These are phyloP conservation scores for Pichia sporocuriosa DNA, from an alignment of 805 yeast species.

Conservation along the genomic window DNA sequence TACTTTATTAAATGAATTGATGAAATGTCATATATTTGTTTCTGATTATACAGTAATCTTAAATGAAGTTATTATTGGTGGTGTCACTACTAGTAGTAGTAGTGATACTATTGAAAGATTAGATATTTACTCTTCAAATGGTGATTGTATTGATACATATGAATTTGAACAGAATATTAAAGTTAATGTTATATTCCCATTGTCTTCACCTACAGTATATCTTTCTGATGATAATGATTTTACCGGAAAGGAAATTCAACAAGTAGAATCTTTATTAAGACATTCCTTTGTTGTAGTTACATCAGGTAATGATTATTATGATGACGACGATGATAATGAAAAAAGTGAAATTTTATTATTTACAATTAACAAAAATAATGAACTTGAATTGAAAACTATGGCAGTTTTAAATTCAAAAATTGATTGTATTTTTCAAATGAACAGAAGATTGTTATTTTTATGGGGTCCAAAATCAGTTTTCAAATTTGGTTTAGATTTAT, in stretches of 20 bases:
- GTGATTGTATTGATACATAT: conserved; percentile 8
- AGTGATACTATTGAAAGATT: neutral
- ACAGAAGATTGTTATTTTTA: conserved; percentile 9
- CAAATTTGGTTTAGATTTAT: conserved; percentile 9
- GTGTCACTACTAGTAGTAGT: neutral
- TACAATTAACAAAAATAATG: conserved; percentile 7
- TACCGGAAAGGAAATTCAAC: conserved; percentile 6
- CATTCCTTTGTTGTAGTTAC: conserved; percentile 15
- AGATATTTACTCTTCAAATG: neutral
- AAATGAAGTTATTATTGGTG: neutral
- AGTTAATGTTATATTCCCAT: conserved; percentile 11
- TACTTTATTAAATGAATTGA: neutral
- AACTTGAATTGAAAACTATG: conserved; percentile 11
- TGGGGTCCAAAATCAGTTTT: conserved; percentile 12
- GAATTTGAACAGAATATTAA: conserved; percentile 15
- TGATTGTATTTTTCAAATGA: neutral
- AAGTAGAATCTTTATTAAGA: neutral
- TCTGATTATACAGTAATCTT: conserved; percentile 3
- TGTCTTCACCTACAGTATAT: conserved; percentile 1
- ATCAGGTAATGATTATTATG: conserved; percentile 6
- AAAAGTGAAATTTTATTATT: conserved; percentile 14
- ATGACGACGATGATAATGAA: conserved; percentile 6
- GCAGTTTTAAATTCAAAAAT: conserved; percentile 11
- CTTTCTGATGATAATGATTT: conserved; percentile 9
- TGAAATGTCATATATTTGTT: neutral